phyloP scores from a whole-genome alignment of 2,329 filamentous ascomycete genomes.

The Aspergillus clavatus region DNA sequence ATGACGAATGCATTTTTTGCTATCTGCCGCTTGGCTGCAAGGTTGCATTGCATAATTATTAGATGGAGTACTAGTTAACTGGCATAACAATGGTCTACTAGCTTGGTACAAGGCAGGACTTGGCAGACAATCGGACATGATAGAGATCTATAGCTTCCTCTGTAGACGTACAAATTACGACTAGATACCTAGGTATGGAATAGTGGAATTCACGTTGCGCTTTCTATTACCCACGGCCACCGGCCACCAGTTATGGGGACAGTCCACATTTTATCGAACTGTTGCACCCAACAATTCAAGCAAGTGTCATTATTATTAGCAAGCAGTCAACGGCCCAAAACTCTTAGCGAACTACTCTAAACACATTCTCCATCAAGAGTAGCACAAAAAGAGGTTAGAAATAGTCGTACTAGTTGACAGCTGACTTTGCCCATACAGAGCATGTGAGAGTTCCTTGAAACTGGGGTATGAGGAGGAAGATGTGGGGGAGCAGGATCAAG shows the following conservation, averaged over 20 bases:
- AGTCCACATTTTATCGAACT: neutral
- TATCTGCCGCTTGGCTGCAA: neutral
- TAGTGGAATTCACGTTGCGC: too few species aligned
- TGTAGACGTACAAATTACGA: too few species aligned
- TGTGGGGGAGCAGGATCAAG: too few species aligned
- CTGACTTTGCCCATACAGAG: neutral
- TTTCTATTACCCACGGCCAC: too few species aligned
- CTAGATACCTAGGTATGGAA: too few species aligned
- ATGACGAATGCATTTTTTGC: conserved; percentile 1
- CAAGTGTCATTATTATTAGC: neutral
- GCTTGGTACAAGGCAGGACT: too few species aligned
- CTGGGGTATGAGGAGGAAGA: neutral
- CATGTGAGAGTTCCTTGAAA: neutral
- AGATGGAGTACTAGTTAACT: too few species aligned
- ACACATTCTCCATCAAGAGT: neutral
- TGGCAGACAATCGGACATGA: too few species aligned
- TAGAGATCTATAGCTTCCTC: too few species aligned
- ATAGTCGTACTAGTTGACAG: neutral
- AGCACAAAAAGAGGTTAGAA: too few species aligned
- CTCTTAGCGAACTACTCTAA: neutral
- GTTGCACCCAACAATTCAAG: neutral
- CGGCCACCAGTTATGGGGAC: too few species aligned
- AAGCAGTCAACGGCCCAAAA: neutral
- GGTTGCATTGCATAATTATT: neutral
- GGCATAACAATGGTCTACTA: too few species aligned